Evolutionary conservation across 805 yeast genomes (phyloP).

Genomic region (Metschnikowia cerradonensis): DNA sequence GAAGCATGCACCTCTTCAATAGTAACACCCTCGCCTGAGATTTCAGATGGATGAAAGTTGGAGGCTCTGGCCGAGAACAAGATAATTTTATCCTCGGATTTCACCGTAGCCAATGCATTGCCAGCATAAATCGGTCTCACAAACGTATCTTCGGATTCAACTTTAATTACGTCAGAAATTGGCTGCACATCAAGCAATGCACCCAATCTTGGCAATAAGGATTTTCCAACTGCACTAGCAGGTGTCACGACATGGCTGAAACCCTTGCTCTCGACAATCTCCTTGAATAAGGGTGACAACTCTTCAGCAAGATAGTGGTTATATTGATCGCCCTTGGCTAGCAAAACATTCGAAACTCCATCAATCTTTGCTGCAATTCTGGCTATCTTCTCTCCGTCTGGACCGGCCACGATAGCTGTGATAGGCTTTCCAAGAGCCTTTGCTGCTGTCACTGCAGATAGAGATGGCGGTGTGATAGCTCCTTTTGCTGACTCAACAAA

Average conservation of each 20-base stretch:
- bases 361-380: constrained; percentile 48
- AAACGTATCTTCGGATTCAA: constrained; percentile 66
- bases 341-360: constrained; percentile 52
- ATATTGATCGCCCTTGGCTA: constrained; percentile 55
- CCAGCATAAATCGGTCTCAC: constrained; percentile 96
- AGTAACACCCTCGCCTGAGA: constrained; percentile 30
- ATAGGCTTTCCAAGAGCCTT: constrained; percentile 68
- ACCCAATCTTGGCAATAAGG: constrained; percentile 79
- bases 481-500: constrained; percentile 63
- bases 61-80: constrained; percentile 80
- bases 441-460: constrained; percentile 78
- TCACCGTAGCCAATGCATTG: constrained; percentile 81
- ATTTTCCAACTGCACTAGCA: constrained; percentile 85
- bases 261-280: constrained; percentile 41
- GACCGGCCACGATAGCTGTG: constrained; percentile 73
- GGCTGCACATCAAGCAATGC: constrained; percentile 87
- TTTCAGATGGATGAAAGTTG: constrained; percentile 55
- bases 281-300: constrained; percentile 61
- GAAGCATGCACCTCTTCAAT: constrained; percentile 46
- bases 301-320: constrained; percentile 78
- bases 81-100: constrained; percentile 59
- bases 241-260: constrained; percentile 74
- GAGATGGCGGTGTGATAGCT: constrained; percentile 59
- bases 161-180: constrained; percentile 71
- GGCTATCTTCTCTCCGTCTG: constrained; percentile 47